Evolutionary conservation across 495 filamentous ascomycete genomes (phyloP).

Genomic region (Penicillium canariense): DNA sequence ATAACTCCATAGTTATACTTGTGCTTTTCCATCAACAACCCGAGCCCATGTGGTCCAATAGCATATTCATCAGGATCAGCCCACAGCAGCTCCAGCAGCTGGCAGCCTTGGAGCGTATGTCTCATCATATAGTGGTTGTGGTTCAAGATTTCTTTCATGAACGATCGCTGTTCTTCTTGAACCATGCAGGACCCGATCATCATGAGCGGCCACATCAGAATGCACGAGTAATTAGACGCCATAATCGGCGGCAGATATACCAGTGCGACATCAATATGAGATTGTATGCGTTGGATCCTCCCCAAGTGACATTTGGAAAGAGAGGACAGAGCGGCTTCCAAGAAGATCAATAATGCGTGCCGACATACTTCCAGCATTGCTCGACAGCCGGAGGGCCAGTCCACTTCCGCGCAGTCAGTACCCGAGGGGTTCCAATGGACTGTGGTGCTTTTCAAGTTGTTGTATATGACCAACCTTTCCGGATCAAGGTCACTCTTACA

Average conservation of each 20-base stretch:
- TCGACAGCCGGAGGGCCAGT: neutral
- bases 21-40: neutral
- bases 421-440: neutral
- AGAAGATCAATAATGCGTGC: neutral
- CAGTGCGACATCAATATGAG: neutral
- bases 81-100: neutral
- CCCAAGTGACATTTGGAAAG: neutral
- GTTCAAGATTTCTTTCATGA: neutral
- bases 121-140: neutral
- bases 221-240: neutral
- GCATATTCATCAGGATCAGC: neutral
- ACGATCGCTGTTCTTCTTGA: neutral
- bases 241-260: neutral
- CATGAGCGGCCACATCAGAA: neutral
- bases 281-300: neutral
- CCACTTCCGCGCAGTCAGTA: neutral
- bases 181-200: neutral
- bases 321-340: neutral
- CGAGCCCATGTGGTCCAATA: neutral
- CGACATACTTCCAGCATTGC: neutral
- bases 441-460: neutral
- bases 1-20: neutral
- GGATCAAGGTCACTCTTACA: neutral
- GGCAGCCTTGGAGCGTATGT: neutral
- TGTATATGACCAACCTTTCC: neutral